Percentiles rank a stretch among this genome's conserved stretches.
phyloP scores from a whole-genome alignment of 345 rosid species.

The Heritiera littoralis region DNA sequence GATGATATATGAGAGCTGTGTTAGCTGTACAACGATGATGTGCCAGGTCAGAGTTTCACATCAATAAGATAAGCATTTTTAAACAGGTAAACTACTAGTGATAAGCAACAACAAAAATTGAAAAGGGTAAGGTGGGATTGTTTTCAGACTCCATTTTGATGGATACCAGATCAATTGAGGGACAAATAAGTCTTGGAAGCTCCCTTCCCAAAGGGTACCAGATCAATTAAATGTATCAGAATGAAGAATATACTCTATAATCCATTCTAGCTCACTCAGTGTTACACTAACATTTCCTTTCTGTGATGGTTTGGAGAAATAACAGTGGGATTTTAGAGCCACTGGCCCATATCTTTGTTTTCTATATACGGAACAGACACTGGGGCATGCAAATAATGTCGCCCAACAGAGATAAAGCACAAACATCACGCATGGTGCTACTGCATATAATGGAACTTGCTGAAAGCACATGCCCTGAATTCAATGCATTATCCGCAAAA shows the following conservation, averaged over 20 bases:
- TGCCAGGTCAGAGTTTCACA: slow-evolving; percentile 16
- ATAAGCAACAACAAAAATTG: slow-evolving; percentile 4
- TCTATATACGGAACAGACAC: not conserved
- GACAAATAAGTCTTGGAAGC: not conserved
- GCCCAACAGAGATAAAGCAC: not conserved
- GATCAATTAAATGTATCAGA: slow-evolving; percentile 5
- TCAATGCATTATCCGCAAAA: not conserved
- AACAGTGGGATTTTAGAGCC: not conserved
- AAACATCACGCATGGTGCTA: not conserved
- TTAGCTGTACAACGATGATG: slow-evolving; percentile 57
- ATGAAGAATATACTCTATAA: not conserved
- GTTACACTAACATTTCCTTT: not conserved
- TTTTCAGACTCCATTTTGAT: slow-evolving; percentile 7
- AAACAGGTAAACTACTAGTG: slow-evolving; percentile 5
- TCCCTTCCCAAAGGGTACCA: not conserved
- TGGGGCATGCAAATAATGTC: not conserved
- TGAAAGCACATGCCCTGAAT: not conserved
- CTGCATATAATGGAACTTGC: not conserved
- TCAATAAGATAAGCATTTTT: not conserved
- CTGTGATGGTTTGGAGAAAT: not conserved
- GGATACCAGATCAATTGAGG: not conserved
- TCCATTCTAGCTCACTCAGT: not conserved
- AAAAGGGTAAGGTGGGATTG: slow-evolving; percentile 15
- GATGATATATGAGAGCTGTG: slow-evolving; percentile 81
- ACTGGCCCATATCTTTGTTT: not conserved